These are phyloP conservation scores for Escovopsis sp. DNA, from an alignment of 2,329 filamentous ascomycete species.

Conservation along the genomic window DNA sequence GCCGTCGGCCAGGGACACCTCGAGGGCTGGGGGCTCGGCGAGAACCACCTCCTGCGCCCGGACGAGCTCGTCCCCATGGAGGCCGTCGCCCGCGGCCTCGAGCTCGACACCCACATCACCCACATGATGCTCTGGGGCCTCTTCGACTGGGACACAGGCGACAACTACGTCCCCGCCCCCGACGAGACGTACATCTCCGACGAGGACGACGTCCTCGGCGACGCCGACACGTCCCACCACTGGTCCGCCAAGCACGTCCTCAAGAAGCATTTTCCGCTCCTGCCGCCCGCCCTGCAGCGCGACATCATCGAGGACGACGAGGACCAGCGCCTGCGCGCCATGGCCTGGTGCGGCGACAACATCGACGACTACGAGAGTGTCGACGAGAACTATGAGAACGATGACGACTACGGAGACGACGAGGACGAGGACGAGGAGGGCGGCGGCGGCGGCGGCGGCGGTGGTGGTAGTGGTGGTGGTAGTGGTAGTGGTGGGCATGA, in stretches of 20 bases:
- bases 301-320: conserved; percentile 23
- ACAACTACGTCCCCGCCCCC: conserved; percentile 34
- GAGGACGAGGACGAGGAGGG: neutral
- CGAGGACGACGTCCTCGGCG: conserved; percentile 22
- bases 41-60: conserved; percentile 33
- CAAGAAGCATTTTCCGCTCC: conserved; percentile 28
- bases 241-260: conserved; percentile 30
- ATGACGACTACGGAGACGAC: neutral
- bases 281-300: conserved; percentile 22
- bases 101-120: conserved; percentile 37
- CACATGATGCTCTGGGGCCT: conserved; percentile 50
- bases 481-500: too few relatives aligned
- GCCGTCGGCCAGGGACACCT: conserved; percentile 34
- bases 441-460: too few relatives aligned
- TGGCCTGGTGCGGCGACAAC: conserved; percentile 17
- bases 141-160: conserved; percentile 36
- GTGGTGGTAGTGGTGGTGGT: too few relatives aligned
- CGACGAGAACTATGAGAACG: conserved; percentile 7
- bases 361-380: conserved; percentile 8
- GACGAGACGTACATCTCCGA: conserved; percentile 39
- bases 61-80: conserved; percentile 48
- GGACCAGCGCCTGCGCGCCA: conserved; percentile 20
- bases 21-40: conserved; percentile 41
- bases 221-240: conserved; percentile 20
- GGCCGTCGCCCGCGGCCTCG: conserved; percentile 33